Evolutionary conservation across 441 rosid species (phyloP).

Genomic region (Daphne laureola): DNA sequence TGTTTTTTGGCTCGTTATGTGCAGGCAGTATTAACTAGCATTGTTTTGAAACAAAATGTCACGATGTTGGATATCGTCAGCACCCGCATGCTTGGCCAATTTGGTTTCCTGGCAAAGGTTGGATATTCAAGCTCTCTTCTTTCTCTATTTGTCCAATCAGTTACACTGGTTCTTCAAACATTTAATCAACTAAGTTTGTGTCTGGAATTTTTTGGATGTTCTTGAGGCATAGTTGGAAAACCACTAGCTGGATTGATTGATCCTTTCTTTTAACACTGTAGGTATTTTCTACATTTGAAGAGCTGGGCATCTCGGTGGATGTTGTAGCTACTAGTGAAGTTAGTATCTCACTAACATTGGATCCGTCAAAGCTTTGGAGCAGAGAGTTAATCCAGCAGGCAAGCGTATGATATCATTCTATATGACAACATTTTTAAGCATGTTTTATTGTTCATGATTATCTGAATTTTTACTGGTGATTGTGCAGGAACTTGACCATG

Average conservation of each 20-base stretch:
- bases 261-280: constrained; percentile 23
- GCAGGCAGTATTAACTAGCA: constrained; percentile 91
- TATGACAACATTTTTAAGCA: neutral
- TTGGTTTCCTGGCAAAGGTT: constrained; percentile 95
- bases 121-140: constrained; percentile 14
- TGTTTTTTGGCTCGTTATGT: constrained; percentile 9
- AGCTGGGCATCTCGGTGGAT: constrained; percentile 91
- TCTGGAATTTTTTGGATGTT: neutral
- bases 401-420: constrained; percentile 29
- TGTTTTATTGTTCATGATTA: neutral
- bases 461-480: constrained; percentile 7
- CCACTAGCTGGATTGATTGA: neutral
- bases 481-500: constrained; percentile 86
- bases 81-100: constrained; percentile 96
- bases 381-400: constrained; percentile 89
- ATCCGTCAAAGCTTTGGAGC: constrained; percentile 93
- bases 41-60: constrained; percentile 88
- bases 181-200: neutral
- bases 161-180: neutral
- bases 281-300: constrained; percentile 92
- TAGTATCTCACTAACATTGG: constrained; percentile 87
- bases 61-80: constrained; percentile 95
- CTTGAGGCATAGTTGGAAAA: no score
- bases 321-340: constrained; percentile 99
- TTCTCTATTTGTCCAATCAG: neutral